phyloP scores from a whole-genome alignment of 2,329 filamentous ascomycete species.

The Fusarium gaditjirri region DNA sequence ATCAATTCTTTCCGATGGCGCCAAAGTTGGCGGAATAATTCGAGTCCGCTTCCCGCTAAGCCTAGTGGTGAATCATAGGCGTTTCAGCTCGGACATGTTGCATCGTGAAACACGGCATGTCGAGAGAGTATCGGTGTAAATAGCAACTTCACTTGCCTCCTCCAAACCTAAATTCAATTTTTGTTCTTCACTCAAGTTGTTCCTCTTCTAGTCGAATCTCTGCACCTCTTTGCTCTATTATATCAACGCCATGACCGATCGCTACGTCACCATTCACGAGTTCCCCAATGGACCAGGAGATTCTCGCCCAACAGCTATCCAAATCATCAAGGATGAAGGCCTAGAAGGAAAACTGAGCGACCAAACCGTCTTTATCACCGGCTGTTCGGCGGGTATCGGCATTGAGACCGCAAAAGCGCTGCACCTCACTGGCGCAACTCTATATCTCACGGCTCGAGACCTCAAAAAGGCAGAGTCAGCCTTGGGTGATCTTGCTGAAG shows the following conservation, averaged over 20 bases:
- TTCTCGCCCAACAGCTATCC: neutral
- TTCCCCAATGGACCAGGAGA: neutral
- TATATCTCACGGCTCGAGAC: slow-evolving; percentile 1
- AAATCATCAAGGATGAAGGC: slow-evolving; percentile 2
- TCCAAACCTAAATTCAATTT: accelerated
- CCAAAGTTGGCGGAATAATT: neutral
- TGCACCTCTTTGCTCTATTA: accelerated
- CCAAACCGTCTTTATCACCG: neutral
- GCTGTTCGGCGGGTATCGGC: neutral
- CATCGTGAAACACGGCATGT: neutral
- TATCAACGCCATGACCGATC: neutral
- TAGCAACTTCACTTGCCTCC: neutral
- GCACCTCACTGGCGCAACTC: neutral
- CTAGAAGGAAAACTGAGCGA: neutral
- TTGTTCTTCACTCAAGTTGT: neutral
- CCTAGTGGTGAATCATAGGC: neutral
- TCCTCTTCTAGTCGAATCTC: accelerated
- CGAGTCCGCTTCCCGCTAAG: neutral
- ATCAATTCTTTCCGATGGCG: neutral
- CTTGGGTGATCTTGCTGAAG: neutral
- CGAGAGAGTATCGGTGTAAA: neutral
- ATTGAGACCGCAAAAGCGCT: slow-evolving; percentile 1
- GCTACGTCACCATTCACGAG: slow-evolving; percentile 7
- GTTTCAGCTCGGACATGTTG: neutral
- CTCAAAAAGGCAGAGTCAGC: neutral